Evolutionary conservation across 2,329 filamentous ascomycete genomes (phyloP).

Genomic region (Sporothrix protearum): DNA sequence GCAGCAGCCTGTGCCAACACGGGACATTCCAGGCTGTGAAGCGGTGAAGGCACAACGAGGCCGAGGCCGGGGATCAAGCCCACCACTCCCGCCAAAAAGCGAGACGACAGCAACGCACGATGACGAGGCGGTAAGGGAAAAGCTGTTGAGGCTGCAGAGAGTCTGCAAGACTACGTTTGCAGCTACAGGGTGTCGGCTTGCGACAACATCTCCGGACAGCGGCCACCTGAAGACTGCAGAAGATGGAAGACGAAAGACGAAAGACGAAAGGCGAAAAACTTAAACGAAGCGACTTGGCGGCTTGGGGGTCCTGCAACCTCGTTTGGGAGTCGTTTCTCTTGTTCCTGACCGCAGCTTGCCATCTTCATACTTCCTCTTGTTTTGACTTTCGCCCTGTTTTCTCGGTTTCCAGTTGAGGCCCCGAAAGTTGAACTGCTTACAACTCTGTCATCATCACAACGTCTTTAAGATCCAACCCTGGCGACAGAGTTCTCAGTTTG

Average conservation of each 20-base stretch:
- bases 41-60: constrained; percentile 20
- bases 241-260: not conserved
- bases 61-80: constrained; percentile 1
- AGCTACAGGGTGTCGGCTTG: not conserved
- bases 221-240: not conserved
- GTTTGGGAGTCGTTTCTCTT: not conserved
- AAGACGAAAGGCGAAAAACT: not conserved
- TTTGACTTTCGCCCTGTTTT: not conserved
- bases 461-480: not conserved
- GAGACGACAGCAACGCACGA: constrained; percentile 13
- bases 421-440: not conserved
- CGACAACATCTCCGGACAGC: not conserved
- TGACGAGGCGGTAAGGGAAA: constrained; percentile 24
- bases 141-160: not conserved
- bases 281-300: not conserved
- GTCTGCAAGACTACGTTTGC: not conserved
- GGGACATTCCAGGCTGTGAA: not conserved
- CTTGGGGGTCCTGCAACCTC: not conserved
- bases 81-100: not conserved
- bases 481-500: not conserved
- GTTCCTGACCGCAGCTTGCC: not conserved
- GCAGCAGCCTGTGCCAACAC: constrained; percentile 16
- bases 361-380: not conserved
- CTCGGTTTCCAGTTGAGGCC: not conserved
- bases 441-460: not conserved